Conservation (phyloP, 345 rosid genomes). For the Acer campestre region DNA sequence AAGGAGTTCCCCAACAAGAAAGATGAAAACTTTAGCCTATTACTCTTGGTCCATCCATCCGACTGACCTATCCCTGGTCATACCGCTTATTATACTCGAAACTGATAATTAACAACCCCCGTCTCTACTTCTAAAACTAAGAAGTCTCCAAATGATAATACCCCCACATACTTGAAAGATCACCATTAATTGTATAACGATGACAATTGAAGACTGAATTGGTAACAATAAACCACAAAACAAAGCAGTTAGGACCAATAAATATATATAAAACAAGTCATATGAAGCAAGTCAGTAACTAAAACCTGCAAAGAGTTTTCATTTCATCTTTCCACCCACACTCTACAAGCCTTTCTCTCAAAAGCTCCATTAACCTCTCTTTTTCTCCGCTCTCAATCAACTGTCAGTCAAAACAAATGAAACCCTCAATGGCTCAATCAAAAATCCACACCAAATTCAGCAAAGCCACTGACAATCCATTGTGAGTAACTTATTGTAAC, state of each 20-base stretch:
- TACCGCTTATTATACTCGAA: not conserved
- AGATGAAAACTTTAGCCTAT: not conserved
- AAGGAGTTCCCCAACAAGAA: not conserved
- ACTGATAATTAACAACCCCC: not conserved
- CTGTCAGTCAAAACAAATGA: conserved; percentile 25
- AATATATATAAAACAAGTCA: not conserved
- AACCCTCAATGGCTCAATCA: not conserved
- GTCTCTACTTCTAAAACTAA: not conserved
- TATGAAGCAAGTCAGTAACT: not conserved
- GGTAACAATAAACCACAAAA: not conserved
- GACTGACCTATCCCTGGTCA: not conserved
- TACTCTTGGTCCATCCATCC: not conserved
- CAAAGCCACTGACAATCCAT: not conserved
- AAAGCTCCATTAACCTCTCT: conserved; percentile 68
- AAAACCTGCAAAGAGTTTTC: conserved; percentile 79
- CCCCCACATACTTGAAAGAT: not conserved
- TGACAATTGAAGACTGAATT: not conserved
- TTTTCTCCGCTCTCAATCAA: conserved; percentile 77
- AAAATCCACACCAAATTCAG: not conserved
- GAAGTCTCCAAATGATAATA: too few species aligned
- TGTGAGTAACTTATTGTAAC: not conserved
- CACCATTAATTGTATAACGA: not conserved
- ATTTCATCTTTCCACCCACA: conserved; percentile 89
- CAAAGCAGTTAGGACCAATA: not conserved
- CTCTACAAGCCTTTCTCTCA: conserved; percentile 72